Evolutionary conservation across 305 asterid genomes (phyloP).

Genomic region (Solanum chacoense): DNA sequence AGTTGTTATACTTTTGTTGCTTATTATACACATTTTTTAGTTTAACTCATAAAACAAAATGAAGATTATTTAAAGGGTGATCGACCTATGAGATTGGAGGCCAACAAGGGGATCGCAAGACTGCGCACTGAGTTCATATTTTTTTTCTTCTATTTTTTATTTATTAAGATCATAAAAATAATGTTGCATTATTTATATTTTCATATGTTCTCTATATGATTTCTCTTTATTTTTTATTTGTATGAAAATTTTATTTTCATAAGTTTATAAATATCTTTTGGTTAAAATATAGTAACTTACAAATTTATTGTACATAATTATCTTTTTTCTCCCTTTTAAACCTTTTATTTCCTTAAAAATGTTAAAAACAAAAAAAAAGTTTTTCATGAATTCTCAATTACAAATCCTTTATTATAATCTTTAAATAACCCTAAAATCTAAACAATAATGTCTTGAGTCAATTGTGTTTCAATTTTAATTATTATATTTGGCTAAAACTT

Average conservation of each 20-base stretch:
- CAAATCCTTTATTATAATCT: background rate
- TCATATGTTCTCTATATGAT: background rate
- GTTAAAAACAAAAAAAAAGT: too few species aligned
- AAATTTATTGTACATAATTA: background rate
- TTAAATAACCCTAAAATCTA: background rate
- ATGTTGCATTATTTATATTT: too few species aligned
- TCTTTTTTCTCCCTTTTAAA: background rate
- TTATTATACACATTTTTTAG: background rate
- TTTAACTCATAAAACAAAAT: background rate
- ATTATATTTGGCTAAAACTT: background rate
- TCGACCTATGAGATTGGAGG: background rate
- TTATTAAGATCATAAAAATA: too few species aligned
- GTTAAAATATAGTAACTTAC: background rate
- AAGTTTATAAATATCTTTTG: too few species aligned
- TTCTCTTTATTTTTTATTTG: background rate
- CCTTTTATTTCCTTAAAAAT: background rate
- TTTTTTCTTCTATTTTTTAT: too few species aligned
- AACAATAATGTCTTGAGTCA: background rate
- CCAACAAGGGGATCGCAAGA: background rate
- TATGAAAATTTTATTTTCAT: background rate
- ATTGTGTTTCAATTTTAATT: too few species aligned
- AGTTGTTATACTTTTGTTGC: background rate
- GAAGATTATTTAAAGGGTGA: background rate
- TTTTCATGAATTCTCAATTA: background rate
- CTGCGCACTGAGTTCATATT: background rate